phyloP scores from a whole-genome alignment of 495 filamentous ascomycete genomes.

The Achaetomiella virescens region DNA sequence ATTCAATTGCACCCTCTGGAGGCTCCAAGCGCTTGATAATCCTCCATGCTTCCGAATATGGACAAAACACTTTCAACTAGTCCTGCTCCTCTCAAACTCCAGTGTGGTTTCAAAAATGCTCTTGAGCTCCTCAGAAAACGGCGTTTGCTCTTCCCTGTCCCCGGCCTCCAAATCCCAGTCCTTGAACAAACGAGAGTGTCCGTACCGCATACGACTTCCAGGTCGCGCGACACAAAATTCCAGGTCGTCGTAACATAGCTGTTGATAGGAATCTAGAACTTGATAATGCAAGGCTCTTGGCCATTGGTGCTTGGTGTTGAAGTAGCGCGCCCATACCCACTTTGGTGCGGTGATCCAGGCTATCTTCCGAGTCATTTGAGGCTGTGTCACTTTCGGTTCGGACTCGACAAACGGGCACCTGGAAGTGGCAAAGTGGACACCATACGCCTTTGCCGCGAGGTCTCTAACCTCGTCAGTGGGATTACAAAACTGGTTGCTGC shows the following conservation, averaged over 20 bases:
- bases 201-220: slow-evolving; percentile 10
- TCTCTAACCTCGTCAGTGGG: too few relatives aligned
- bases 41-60: too few relatives aligned
- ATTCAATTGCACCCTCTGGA: too few relatives aligned
- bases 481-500: too few relatives aligned
- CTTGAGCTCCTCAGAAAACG: background rate
- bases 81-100: too few relatives aligned
- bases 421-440: too few relatives aligned
- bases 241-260: slow-evolving; percentile 3
- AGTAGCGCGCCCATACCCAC: background rate
- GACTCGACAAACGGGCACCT: background rate
- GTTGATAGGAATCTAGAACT: background rate
- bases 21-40: too few relatives aligned
- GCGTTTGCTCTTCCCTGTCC: slow-evolving; percentile 1
- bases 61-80: too few relatives aligned
- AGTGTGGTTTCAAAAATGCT: too few relatives aligned
- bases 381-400: background rate
- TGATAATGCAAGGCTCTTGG: too few relatives aligned
- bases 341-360: background rate
- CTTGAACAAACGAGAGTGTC: slow-evolving; percentile 13
- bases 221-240: slow-evolving; percentile 13
- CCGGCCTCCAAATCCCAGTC: slow-evolving; percentile 18
- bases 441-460: too few relatives aligned
- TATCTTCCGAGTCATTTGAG: background rate
- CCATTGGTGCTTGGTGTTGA: too few relatives aligned